Evolutionary conservation across 2,329 filamentous ascomycete genomes (phyloP), one percentile per base, ranked within the genome.

Genomic region (Phoma herbarum): DNA sequence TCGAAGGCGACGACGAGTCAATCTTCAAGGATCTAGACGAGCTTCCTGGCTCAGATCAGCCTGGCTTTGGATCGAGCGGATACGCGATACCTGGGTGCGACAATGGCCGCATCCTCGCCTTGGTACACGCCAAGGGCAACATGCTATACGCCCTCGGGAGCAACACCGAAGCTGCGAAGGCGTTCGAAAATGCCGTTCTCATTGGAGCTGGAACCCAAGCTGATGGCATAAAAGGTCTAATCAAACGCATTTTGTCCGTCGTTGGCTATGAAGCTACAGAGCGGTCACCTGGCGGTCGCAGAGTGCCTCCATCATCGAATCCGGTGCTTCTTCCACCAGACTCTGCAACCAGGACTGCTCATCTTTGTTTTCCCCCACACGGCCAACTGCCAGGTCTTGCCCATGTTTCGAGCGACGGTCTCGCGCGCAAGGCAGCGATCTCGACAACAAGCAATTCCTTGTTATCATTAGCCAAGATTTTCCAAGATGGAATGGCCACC

Each of bases 41-140:
- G 29, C 66, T 77, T 35, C 71, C 78, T 26, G 77, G 78, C 39
- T 75, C 77, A 6, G 77, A 76, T 43, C 79, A 82, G 63, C 80
- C 80, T 41, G 82, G 89, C 0, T 93, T 90, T 72, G 90, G 88
- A 1, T 89, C 89, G 4, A 95, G 91, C 75, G 93, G 93, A 16
- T 98, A 96, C 75, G 86, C 88, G 14, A 88, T 99, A 42, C 86
- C 93, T 5, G 93, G 90, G 2, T 87, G 85, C 42, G 95, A 99
- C 66, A 98, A 97, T 73, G 95, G 94, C 9, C 87, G 95, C 59
- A 92, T 99, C 70, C 84, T 99, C 43, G 91, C 93, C n/a, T 84
- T 99, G 16, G 88, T 98, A 39, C 95, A 99, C 78, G 93, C 94
- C 20, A 99, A 98, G 77, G 95, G 94, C n/a, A 98, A 98, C 63